Evolutionary conservation across 345 rosid genomes (phyloP).

Genomic region (Hibiscus trionum): DNA sequence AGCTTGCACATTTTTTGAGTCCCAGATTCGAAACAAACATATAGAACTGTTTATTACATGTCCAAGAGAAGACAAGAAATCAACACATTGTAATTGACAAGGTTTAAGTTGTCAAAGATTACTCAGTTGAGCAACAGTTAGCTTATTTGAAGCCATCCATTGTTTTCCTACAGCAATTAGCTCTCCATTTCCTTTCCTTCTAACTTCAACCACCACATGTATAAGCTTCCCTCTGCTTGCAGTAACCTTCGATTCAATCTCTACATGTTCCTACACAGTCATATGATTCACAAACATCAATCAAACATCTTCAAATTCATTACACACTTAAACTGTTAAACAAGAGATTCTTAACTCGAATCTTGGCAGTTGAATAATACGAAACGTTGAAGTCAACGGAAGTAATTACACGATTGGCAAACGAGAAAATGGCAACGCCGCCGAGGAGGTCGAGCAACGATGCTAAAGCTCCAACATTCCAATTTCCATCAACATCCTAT

Average conservation of each 20-base stretch:
- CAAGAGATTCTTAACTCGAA: neutral
- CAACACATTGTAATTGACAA: too few relatives aligned
- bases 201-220: neutral
- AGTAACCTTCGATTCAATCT: neutral
- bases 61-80: too few relatives aligned
- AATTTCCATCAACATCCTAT: neutral
- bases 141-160: neutral
- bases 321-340: too few relatives aligned
- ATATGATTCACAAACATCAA: neutral
- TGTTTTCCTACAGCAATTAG: neutral
- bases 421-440: neutral
- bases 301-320: neutral
- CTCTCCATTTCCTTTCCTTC: neutral
- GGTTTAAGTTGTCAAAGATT: neutral
- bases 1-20: too few relatives aligned
- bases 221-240: neutral
- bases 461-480: neutral
- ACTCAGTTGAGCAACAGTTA: neutral
- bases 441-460: neutral
- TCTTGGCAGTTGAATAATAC: neutral
- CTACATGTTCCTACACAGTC: neutral
- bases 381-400: neutral
- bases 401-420: neutral
- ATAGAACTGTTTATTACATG: too few relatives aligned
- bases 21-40: too few relatives aligned